Evolutionary conservation across 192 early-diverging fungal genomes (phyloP).

Genomic region (Gorgonomyces haynaldii): DNA sequence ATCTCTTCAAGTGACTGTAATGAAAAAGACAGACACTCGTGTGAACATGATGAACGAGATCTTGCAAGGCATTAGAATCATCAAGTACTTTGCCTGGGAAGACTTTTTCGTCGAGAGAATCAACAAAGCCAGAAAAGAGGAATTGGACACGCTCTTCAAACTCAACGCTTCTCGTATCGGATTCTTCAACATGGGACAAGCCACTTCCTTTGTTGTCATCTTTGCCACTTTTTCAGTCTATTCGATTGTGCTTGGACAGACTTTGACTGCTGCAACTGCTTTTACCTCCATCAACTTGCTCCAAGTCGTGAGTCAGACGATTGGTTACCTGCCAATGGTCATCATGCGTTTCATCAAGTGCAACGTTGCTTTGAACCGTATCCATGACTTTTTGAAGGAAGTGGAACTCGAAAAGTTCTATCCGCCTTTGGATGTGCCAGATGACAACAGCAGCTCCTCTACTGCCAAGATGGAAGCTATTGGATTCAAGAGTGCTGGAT

Average conservation of each 20-base stretch:
- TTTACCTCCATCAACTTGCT: slow-evolving; percentile 28
- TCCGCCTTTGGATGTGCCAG: not conserved
- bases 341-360: slow-evolving; percentile 29
- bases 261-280: slow-evolving; percentile 23
- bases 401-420: not conserved
- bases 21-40: slow-evolving; percentile 52
- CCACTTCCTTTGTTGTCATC: slow-evolving; percentile 8
- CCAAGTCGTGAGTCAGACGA: slow-evolving; percentile 7
- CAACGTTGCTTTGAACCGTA: slow-evolving; percentile 37
- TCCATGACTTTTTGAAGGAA: slow-evolving; percentile 21
- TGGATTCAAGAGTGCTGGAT: slow-evolving; percentile 1
- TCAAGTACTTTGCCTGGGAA: slow-evolving; percentile 70
- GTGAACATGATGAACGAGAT: slow-evolving; percentile 75
- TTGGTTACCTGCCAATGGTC: slow-evolving; percentile 8
- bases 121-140: slow-evolving; percentile 11
- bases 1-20: slow-evolving; percentile 11
- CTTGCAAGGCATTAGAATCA: slow-evolving; percentile 82
- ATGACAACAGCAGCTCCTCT: not conserved
- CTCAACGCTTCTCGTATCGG: slow-evolving; percentile 8
- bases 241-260: slow-evolving; percentile 22
- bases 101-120: slow-evolving; percentile 16
- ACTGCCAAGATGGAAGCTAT: not conserved
- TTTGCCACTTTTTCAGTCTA: slow-evolving; percentile 47
- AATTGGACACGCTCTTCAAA: slow-evolving; percentile 12
- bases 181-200: not conserved